phyloP scores from a whole-genome alignment of 768 basidiomycete species.

The Rickenella mellea region DNA sequence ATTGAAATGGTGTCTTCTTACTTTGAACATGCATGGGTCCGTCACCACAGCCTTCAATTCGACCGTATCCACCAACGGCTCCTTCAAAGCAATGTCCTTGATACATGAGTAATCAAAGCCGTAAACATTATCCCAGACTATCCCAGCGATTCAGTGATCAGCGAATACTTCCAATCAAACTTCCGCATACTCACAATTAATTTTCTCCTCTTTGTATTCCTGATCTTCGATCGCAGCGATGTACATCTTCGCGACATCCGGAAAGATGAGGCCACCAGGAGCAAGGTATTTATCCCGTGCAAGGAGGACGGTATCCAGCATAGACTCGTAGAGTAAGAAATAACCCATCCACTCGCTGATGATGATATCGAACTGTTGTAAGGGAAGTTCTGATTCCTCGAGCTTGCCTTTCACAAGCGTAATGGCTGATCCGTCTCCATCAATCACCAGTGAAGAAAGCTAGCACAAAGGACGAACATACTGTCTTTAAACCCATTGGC shows the following conservation, averaged over 20 bases:
- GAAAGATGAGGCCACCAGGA: slow-evolving; percentile 86
- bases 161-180: neutral
- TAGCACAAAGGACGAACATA: slow-evolving; percentile 30
- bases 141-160: slow-evolving; percentile 2
- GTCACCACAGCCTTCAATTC: slow-evolving; percentile 93
- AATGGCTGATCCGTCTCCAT: slow-evolving; percentile 48
- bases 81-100: slow-evolving; percentile 94
- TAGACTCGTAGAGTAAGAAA: slow-evolving; percentile 97
- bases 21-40: slow-evolving; percentile 85
- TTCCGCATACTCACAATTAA: slow-evolving; percentile 69
- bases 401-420: slow-evolving; percentile 97
- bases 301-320: slow-evolving; percentile 96
- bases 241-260: slow-evolving; percentile 87
- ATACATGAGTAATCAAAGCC: slow-evolving; percentile 99
- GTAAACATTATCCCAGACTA: slow-evolving; percentile 99
- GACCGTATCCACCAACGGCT: slow-evolving; percentile 98
- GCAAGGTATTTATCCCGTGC: slow-evolving; percentile 97
- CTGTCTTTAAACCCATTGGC: slow-evolving; percentile 95
- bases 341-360: slow-evolving; percentile 99
- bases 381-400: slow-evolving; percentile 83
- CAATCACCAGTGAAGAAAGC: slow-evolving; percentile 6
- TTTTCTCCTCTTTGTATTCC: slow-evolving; percentile 99
- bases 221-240: slow-evolving; percentile 97
- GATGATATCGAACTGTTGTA: slow-evolving; percentile 94
- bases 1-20: slow-evolving; percentile 16